These are phyloP conservation scores for Tolypocladium pustulatum DNA, from an alignment of 2,329 filamentous ascomycete genomes.

Conservation along the genomic window DNA sequence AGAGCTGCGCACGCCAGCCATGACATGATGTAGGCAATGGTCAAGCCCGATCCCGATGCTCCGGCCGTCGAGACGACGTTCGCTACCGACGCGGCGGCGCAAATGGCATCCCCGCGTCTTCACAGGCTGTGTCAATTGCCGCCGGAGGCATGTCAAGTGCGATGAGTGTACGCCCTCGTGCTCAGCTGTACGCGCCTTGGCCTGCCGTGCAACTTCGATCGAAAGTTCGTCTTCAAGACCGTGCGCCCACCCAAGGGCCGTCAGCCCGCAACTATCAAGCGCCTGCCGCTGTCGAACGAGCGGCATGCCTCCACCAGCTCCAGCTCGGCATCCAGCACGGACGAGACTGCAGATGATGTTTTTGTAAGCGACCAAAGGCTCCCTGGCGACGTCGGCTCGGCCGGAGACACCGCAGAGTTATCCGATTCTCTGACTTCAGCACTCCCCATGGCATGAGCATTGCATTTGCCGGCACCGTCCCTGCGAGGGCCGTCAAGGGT, in stretches of 20 bases:
- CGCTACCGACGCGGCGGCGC: slow-evolving; percentile 5
- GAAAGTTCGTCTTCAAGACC: slow-evolving; percentile 8
- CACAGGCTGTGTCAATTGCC: slow-evolving; percentile 28
- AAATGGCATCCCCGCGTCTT: slow-evolving; percentile 28
- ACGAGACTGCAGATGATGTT: neutral
- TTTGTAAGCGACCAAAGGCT: neutral
- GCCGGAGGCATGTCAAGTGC: slow-evolving; percentile 22
- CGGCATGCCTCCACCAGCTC: neutral
- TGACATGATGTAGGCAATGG: slow-evolving; percentile 4
- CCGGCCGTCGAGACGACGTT: slow-evolving; percentile 1
- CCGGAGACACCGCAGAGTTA: neutral
- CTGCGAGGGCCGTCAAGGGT: neutral
- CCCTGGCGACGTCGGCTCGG: neutral
- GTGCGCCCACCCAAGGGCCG: neutral
- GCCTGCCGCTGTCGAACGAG: neutral
- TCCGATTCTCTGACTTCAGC: neutral
- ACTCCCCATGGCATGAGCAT: slow-evolving; percentile 11
- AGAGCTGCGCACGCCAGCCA: neutral
- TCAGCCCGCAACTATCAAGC: slow-evolving; percentile 2
- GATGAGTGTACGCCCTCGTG: slow-evolving; percentile 19
- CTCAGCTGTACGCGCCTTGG: slow-evolving; percentile 22
- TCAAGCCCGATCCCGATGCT: slow-evolving; percentile 5
- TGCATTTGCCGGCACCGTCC: slow-evolving; percentile 6
- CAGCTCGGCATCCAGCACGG: neutral
- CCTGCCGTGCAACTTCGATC: slow-evolving; percentile 7